Evolutionary conservation across 768 basidiomycete species (phyloP).

Genomic region (Boletus reticulatus): DNA sequence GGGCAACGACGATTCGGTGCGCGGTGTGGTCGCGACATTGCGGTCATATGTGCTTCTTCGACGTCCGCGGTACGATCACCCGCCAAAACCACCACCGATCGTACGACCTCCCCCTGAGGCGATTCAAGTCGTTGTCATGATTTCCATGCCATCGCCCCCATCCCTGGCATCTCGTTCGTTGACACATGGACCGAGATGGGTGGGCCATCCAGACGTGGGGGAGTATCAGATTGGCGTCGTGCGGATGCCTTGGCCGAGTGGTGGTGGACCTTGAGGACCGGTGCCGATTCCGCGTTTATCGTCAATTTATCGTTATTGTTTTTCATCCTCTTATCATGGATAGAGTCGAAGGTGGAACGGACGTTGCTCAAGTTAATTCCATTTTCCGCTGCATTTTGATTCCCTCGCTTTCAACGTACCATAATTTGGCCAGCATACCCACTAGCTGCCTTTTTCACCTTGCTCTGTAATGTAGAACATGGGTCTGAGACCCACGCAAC

Average conservation of each 20-base stretch:
- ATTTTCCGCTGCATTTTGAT: no score
- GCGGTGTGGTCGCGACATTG: background rate
- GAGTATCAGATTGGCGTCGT: slow-evolving; percentile 48
- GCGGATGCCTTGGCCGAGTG: slow-evolving; percentile 34
- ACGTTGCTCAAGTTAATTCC: no score
- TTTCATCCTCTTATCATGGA: background rate
- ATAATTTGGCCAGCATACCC: background rate
- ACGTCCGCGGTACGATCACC: background rate
- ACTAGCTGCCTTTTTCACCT: background rate
- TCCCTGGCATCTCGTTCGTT: background rate
- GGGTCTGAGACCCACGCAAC: slow-evolving; percentile 2
- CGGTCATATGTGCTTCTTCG: slow-evolving; percentile 4
- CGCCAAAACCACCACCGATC: slow-evolving; percentile 11
- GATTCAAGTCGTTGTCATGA: slow-evolving; percentile 43
- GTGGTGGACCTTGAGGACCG: slow-evolving; percentile 7
- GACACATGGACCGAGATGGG: background rate
- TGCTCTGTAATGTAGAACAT: slow-evolving; percentile 6
- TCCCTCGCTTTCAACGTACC: background rate
- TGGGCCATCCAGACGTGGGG: slow-evolving; percentile 14
- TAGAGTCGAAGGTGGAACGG: background rate
- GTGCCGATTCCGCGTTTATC: no score
- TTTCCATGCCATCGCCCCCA: slow-evolving; percentile 42
- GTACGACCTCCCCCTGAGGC: slow-evolving; percentile 18
- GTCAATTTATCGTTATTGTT: background rate
- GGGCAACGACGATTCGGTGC: background rate